Base-by-base conservation (phyloP, 1,284 basidiomycete genomes). In the Schizophyllum commune region DNA sequence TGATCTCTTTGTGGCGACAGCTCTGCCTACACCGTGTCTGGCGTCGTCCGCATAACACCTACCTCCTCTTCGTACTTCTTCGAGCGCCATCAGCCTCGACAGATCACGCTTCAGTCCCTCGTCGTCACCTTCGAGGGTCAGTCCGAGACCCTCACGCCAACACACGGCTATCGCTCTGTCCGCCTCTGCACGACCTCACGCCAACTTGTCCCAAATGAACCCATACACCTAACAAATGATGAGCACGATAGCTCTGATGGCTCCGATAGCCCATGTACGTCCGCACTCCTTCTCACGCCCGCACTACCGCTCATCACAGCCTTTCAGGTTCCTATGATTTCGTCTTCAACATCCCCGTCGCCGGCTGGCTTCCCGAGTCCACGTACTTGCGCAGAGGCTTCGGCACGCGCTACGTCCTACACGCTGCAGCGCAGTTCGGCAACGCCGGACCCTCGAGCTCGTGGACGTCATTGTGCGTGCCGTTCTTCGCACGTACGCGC, bases 51-150 rank as follows among this genome's bases (percentile, higher is more conserved):
- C 19, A 74, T 92, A 56, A 78, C 83, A 0, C 66, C 91, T 34
- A 72, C 78, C 11, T 76, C 85, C 3, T 72, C 79, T 6, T 75
- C 70, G 61, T 82, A 80, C 22, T 68, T 83, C 57, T 83, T 86
- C 65, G 77, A 78, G 62, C 76, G 76, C 62, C 77, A 77, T 61
- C 76, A 75, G 64, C 71, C 78, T 4, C 70, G 79, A 5, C 80
- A 76, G 52, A 69, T 88, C 54, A 70, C 86, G 8, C 78, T 92
- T 21, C 80, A 83, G 63, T 92, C 90, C 2, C 75, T 92, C 55
- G 73, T 76, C 34, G 72, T 92, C 66, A 85, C 82, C 5, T 91
- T 92, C 63, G 89, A 92, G 67, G 91, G 91, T 52, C 88, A 91
- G 70, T 79, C 83, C 15, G 90, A 92, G 70, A 75, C 83, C 11